Evolutionary conservation across 2,329 filamentous ascomycete species (phyloP).

Genomic region (Paecilomyces formosus): DNA sequence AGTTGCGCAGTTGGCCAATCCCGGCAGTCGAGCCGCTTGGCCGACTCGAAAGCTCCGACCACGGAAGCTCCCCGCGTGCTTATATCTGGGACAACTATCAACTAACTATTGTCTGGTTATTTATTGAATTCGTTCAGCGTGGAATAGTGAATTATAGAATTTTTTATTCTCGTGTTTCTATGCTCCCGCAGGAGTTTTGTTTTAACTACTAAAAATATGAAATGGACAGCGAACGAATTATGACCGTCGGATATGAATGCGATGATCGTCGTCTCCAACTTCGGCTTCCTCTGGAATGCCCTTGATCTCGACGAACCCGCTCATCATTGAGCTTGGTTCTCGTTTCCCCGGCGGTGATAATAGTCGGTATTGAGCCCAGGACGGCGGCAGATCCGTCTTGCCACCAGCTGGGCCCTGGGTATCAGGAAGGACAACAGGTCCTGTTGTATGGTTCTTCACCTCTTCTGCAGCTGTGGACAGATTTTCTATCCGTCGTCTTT

Average conservation of each 20-base stretch:
- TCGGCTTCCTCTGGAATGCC: slow-evolving; percentile 51
- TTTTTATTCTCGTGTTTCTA: neutral
- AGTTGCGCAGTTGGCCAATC: slow-evolving; percentile 2
- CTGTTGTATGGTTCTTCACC: slow-evolving; percentile 72
- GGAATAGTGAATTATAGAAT: neutral
- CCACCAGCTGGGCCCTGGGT: slow-evolving; percentile 27
- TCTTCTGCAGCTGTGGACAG: slow-evolving; percentile 67
- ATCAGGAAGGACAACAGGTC: slow-evolving; percentile 82
- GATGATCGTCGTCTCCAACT: slow-evolving; percentile 30
- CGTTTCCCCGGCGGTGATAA: neutral
- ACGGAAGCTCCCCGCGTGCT: neutral
- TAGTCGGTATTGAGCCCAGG: neutral
- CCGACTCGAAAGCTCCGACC: neutral
- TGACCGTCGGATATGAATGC: slow-evolving; percentile 15
- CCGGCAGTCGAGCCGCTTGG: neutral
- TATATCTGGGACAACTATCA: neutral
- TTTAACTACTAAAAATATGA: neutral
- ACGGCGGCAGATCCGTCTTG: slow-evolving; percentile 22
- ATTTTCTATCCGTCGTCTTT: slow-evolving; percentile 52
- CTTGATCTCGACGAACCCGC: slow-evolving; percentile 44
- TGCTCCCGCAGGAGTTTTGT: too few relatives aligned
- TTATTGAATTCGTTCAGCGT: neutral
- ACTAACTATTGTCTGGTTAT: neutral
- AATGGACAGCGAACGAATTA: neutral
- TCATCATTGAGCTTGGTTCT: neutral